These are phyloP conservation scores for Alectoria sarmentosa DNA, from an alignment of 495 filamentous ascomycete genomes.

Conservation along the genomic window DNA sequence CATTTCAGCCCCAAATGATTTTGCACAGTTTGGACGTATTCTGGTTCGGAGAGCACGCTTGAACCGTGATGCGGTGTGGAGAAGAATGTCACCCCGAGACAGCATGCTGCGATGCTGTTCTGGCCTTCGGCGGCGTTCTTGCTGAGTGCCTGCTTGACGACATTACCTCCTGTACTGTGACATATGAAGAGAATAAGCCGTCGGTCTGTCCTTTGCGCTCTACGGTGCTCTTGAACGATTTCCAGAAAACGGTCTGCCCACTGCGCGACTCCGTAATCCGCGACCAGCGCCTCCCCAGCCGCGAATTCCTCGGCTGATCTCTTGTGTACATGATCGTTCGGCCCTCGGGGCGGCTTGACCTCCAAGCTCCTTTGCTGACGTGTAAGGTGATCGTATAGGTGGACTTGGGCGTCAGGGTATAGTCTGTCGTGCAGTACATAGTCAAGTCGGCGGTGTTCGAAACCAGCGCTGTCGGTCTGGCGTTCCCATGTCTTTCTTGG, in stretches of 20 bases:
- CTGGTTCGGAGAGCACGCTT: slow-evolving; percentile 53
- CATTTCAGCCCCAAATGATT: slow-evolving; percentile 48
- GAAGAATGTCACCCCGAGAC: slow-evolving; percentile 57
- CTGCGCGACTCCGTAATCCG: slow-evolving; percentile 19
- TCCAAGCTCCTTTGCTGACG: slow-evolving; percentile 10
- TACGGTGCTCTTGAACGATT: slow-evolving; percentile 8
- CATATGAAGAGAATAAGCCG: slow-evolving; percentile 58
- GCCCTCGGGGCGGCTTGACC: slow-evolving; percentile 4
- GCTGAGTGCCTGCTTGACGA: slow-evolving; percentile 32
- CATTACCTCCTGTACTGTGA: slow-evolving; percentile 58
- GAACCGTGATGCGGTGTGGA: slow-evolving; percentile 59
- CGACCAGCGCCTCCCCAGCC: slow-evolving; percentile 2
- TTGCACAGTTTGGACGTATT: slow-evolving; percentile 48
- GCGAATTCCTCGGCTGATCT: slow-evolving; percentile 5
- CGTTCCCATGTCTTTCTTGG: slow-evolving; percentile 34
- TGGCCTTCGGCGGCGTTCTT: slow-evolving; percentile 23
- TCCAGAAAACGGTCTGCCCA: slow-evolving; percentile 22
- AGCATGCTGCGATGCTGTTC: slow-evolving; percentile 43
- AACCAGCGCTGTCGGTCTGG: slow-evolving; percentile 19
- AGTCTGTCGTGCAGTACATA: slow-evolving; percentile 28
- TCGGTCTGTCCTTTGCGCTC: slow-evolving; percentile 20
- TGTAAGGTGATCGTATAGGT: slow-evolving; percentile 24
- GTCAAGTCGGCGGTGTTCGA: slow-evolving; percentile 25
- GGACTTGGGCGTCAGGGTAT: slow-evolving; percentile 13
- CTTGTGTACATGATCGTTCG: slow-evolving; percentile 4